Base-by-base conservation (phyloP, 352 stramenopile genomes). In the Globisporangium abappressorium region DNA sequence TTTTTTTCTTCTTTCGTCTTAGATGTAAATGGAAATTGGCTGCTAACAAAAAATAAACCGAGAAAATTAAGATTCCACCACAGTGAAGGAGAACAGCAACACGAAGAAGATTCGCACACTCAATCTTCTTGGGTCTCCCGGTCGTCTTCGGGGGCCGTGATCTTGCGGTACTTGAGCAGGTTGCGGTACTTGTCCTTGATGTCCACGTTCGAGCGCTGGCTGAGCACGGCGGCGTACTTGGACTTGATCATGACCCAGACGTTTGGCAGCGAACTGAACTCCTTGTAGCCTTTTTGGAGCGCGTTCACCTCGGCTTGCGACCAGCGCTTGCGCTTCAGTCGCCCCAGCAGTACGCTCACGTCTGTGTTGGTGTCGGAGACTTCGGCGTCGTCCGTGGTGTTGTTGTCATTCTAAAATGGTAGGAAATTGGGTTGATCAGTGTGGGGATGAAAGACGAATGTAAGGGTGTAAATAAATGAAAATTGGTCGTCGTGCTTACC, bases 141-240 rank as follows among this genome's bases (percentile, higher is more conserved):
- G 11, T n/a, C 26, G 41, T 73, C 49, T 28, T 30, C 30, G 15
- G 56, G 18, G 11, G 36, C 56, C 30, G 30, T 33, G n/a, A 62
- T 67, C 53, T 73, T 79, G 62, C 74, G 70, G 34, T 78, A 79
- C 61, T 78, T 85, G 64, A 81, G 46, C 41, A 94, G 46, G 64
- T 94, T 94, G 47, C 86, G 86, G 65, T 90, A 91, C 71, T 94
- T 94, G 73, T 94, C 86, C 74, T 94, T 94, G 47, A 94, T 58
- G 60, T 94, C 82, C 24, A 94, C 81, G 56, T 93, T 93, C 33
- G 76, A 85, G 26, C 84, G 81, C 62, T 77, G 62, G 3, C 69
- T 65, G 30, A 94, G 75, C 33, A 79, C 70, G 15, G 81, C 66
- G 0, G 69, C 63, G 62, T 79, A 84, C 67, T 82, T 87, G 28